A percentile compares a stretch with the other conserved stretches of the same genome.
phyloP scores from a whole-genome alignment of 805 yeast species.

The Jamesozyma jinghongensis region DNA sequence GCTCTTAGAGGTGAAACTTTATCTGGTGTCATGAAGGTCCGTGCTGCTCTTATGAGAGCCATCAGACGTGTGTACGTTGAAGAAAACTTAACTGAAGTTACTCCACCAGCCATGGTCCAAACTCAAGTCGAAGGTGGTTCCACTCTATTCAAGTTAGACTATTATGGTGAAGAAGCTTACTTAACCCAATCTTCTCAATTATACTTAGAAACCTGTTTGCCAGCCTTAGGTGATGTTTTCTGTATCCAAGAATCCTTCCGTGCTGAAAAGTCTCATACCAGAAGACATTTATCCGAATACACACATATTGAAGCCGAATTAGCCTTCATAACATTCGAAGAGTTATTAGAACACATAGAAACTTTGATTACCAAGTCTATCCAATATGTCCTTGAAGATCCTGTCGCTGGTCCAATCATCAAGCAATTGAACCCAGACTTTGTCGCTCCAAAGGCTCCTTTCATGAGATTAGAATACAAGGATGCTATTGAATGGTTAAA shows the following conservation, averaged over 20 bases:
- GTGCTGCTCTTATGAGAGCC: constrained; percentile 67
- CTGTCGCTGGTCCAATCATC: constrained; percentile 83
- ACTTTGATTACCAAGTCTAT: constrained; percentile 59
- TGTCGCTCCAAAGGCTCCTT: constrained; percentile 73
- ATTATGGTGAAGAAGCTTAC: constrained; percentile 95
- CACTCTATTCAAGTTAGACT: constrained; percentile 82
- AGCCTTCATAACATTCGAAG: constrained; percentile 80
- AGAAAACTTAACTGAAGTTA: constrained; percentile 76
- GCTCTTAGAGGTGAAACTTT: constrained; percentile 94
- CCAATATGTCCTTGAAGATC: constrained; percentile 75
- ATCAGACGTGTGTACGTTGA: constrained; percentile 71
- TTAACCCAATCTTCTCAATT: constrained; percentile 96
- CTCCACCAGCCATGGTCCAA: constrained; percentile 99
- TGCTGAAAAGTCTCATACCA: constrained; percentile 97
- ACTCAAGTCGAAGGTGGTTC: constrained; percentile 99
- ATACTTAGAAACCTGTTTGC: constrained; percentile 91
- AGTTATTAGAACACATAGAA: constrained; percentile 78
- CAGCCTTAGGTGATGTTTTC: constrained; percentile 94
- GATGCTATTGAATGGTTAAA: constrained; percentile 94
- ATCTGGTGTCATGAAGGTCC: constrained; percentile 86
- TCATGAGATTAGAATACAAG: constrained; percentile 82
- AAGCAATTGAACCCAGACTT: constrained; percentile 90
- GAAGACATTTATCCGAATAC: constrained; percentile 95
- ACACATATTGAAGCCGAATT: constrained; percentile 96
- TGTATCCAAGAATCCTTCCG: constrained; percentile 98